Evolutionary conservation across 768 basidiomycete species (phyloP), one percentile per base, ranked within the genome.

Genomic region (Agrocybe pediades): DNA sequence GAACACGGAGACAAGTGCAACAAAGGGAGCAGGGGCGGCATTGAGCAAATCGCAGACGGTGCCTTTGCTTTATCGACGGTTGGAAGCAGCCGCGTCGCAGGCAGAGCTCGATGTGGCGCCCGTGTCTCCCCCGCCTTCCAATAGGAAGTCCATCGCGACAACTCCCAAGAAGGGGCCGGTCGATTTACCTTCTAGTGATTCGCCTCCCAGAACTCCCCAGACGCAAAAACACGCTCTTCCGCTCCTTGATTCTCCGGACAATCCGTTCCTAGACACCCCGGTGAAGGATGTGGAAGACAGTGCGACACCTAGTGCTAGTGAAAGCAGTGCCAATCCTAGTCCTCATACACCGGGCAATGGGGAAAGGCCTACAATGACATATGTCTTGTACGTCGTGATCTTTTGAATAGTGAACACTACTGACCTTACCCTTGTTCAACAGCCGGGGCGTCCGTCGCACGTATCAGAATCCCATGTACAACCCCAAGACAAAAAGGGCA

Each of bases 381-480:
- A 86, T 62, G 88, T 90, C 43, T 90, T 90, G 88, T 90, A 67
- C 62, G 87, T 81, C 3, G 30, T 9, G 82, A 77, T 17, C 29
- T 30, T 33, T 23, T 47, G 4, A 16, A 41, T 29, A 27, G 17
- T 33, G 21, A n/a, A 2, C 49, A 16, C 39, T 80, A 6, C 39
- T 15, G 46, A 26, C 43, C 13, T 26, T 55, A n/a, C n/a, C n/a
- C n/a, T 16, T 49, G n/a, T 46, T 54, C 11, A 58, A 3, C 51
- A 90, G 88, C 76, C 88, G 88, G 36, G 88, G 88, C 44, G 80
- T 82, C 30, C 82, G 83, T 46, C 77, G 82, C 19, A 73, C 71
- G 6, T 84, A 85, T 62, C 78, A 79, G 6, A 90, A 90, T 55
- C 88, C 87, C 0, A 70, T 84, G 25, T 87, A 82, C 63, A 76